A percentile compares a stretch with the other conserved stretches of the same genome.
These are phyloP conservation scores for Alternaria conjuncta DNA, from an alignment of 2,329 filamentous ascomycete species.

Conservation along the genomic window DNA sequence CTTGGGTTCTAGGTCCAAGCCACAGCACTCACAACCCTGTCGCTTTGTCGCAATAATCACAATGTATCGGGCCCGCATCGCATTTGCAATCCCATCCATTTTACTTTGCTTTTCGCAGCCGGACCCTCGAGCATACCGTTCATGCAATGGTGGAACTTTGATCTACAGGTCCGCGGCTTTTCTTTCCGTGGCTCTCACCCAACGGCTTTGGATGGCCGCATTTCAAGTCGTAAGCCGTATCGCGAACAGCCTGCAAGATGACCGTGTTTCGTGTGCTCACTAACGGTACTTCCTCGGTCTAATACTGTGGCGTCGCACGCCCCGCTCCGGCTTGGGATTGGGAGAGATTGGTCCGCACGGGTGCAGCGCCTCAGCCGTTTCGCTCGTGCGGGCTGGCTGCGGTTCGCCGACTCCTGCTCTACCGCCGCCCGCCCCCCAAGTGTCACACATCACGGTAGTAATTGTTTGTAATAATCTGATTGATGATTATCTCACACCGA, in stretches of 20 bases:
- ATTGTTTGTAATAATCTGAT: neutral
- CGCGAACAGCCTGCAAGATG: neutral
- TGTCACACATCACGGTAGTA: neutral
- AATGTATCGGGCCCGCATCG: neutral
- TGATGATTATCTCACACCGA: neutral
- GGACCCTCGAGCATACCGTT: constrained; percentile 6
- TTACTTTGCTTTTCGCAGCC: neutral
- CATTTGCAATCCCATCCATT: neutral
- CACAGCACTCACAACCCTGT: neutral
- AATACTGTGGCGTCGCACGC: neutral
- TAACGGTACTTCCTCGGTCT: neutral
- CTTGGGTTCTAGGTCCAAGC: neutral
- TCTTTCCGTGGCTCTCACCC: neutral
- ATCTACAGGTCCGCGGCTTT: neutral
- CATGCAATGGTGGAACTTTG: neutral
- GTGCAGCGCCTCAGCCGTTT: constrained; percentile 1
- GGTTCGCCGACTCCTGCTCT: neutral
- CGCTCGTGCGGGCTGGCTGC: neutral
- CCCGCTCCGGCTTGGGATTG: neutral
- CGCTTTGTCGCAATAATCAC: neutral
- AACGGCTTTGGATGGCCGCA: neutral
- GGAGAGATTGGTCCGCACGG: neutral
- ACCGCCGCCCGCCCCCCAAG: neutral
- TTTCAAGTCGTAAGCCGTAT: neutral
- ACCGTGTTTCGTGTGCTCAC: constrained; percentile 5